A percentile compares a stretch with the other conserved stretches of the same genome.
Conservation (phyloP, 441 rosid genomes). For the Capsella rubella region DNA sequence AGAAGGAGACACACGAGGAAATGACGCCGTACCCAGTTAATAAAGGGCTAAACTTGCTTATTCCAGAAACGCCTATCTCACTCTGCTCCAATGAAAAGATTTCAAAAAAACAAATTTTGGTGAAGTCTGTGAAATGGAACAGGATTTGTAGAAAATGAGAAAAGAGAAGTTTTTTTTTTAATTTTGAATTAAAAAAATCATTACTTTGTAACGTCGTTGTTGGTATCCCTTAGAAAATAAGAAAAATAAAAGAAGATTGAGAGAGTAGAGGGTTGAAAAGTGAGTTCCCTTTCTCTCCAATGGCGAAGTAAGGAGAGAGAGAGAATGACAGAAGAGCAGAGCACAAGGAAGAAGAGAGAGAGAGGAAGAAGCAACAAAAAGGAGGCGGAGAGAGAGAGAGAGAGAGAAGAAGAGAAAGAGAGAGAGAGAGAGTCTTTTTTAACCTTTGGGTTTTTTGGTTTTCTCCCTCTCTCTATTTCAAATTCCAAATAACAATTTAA, state of each 20-base stretch:
- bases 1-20: neutral
- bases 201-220: constrained; percentile 18
- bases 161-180: constrained; percentile 7
- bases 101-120: neutral
- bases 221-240: constrained; percentile 20
- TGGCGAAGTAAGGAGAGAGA: constrained; percentile 32
- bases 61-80: constrained; percentile 18
- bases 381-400: constrained; percentile 29
- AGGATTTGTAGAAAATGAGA: neutral
- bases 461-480: constrained; percentile 50
- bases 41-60: constrained; percentile 24
- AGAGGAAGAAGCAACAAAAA: constrained; percentile 1
- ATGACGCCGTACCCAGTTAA: constrained; percentile 32
- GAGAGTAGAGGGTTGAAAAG: constrained; percentile 30
- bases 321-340: constrained; percentile 20
- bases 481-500: constrained; percentile 27
- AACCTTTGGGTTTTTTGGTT: constrained; percentile 22
- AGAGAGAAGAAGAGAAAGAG: neutral
- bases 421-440: neutral
- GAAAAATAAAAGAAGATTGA: constrained; percentile 12
- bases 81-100: neutral
- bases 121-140: neutral
- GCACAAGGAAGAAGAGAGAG: constrained; percentile 20
- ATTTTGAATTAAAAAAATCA: constrained; percentile 1
- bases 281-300: constrained; percentile 34